Evolutionary conservation across 2,329 filamentous ascomycete species (phyloP), one percentile per base, ranked within the genome.

Genomic region (Chaetomium olivaceum): DNA sequence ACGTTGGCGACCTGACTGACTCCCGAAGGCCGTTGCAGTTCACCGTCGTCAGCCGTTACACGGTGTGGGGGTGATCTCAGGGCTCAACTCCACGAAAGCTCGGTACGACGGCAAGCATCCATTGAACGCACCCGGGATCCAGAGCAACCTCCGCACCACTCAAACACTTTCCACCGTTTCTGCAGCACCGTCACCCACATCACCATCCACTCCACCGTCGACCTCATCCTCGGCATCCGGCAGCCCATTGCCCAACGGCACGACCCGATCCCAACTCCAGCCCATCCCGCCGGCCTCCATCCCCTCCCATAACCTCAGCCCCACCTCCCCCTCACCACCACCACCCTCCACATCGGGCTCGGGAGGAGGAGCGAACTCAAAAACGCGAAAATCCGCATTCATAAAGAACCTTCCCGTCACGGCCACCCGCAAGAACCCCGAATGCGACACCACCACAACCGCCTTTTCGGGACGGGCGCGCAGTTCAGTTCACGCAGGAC

Each of bases 341-440:
- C 66, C 68, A 1, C 21, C 66, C 50, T n/a, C 31, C 9, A 46
- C 43, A 21, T 27, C 59, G n/a, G n/a, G n/a, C n/a, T n/a, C n/a
- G n/a, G n/a, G n/a, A n/a, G n/a, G n/a, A 58, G 7, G 2, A 2
- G 19, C 79, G 69, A 87, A 86, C 21, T 85, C 81, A 71, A 89
- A 90, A 33, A 89, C 77, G 14, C 88, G 82, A 74, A 87, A 90
- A 71, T 90, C 88, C 12, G 83, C 84, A 68, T 90, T 90, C 73
- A 82, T 84, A 71, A 80, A 87, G 78, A 79, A 84, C 69, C 78
- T 79, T 1, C 86, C 83, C 9, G 80, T 82, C 8, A 90, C 81
- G 9, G 81, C 85, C 3, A 80, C 74, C n/a, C 87, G 78, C 67
- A 90, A 71, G 73, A 90, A 90, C 0, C 83, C 86, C 1, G 87